Base-by-base conservation (phyloP, 202 grass and related monocot genomes). In the Panicum virgatum region DNA sequence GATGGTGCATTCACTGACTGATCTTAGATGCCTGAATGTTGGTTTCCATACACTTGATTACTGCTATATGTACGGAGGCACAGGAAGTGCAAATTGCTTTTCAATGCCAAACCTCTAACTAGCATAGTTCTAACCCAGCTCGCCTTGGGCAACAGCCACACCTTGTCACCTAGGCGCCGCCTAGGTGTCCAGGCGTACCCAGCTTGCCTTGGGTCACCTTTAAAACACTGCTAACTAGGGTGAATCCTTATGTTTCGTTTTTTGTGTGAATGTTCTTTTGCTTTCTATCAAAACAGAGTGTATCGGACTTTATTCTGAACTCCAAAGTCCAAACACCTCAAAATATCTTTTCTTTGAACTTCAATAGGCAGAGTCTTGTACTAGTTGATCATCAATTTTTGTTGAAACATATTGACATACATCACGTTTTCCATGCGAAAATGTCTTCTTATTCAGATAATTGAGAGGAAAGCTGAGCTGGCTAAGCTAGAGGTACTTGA, bases 401-500 rank as follows among this genome's bases (percentile, higher is more conserved):
- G 2, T 62, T 77, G 13, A 71, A 71, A 57, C 47, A 63, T 40
- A 52, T 26, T 43, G 19, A 54, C 29, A 7, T 3, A 7, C 16
- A 3, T 25, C 51, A 73, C 5, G 16, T 36, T 70, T 84, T 69
- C 69, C 42, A 66, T 73, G 61, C 67, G n/a, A 59, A 30, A 45
- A 58, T 82, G 12, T 37, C 1, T 51, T 66, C 36, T 75, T 45
- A 38, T 72, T 25, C 70, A 98, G 96, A 88, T 98, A 90, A 81
- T 66, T n/a, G 92, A 98, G 85, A 88, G 77, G 85, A 98, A 98
- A 83, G 39, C 89, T 64, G 92, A 96, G 36, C 75, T 98, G 36
- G 87, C 96, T 78, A 96, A 86, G 86, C 78, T 98, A 74, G 96
- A 98, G 76, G 40, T 87, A 46, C 84, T 98, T 80, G 96, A 98